A percentile compares a stretch with the other conserved stretches of the same genome.
These are phyloP conservation scores for Mucor saturninus DNA, from an alignment of 371 early-diverging fungal genomes.

Conservation along the genomic window DNA sequence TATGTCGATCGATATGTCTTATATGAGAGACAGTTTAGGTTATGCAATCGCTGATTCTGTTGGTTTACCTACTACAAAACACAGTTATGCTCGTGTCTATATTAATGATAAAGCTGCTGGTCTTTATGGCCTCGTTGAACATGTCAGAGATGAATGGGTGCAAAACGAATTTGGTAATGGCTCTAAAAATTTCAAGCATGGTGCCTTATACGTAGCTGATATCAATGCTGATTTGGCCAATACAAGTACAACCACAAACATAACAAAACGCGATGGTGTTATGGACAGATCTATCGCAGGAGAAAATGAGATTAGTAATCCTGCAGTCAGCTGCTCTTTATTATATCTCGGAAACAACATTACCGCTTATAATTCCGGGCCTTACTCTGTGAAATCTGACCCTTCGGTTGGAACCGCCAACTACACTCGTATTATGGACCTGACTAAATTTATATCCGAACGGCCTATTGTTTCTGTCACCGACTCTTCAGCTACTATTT, in stretches of 20 bases:
- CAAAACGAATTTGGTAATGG: conserved; percentile 40
- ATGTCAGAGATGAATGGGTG: conserved; percentile 37
- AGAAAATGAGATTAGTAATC: not conserved
- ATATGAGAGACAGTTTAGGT: conserved; percentile 53
- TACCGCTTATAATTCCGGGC: conserved; percentile 17
- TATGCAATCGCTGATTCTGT: conserved; percentile 48
- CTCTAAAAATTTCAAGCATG: conserved; percentile 28
- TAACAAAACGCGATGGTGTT: not conserved
- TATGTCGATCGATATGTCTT: conserved; percentile 45
- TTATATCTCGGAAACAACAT: conserved; percentile 28
- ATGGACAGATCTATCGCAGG: not conserved
- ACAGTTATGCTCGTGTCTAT: conserved; percentile 37
- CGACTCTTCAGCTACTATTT: conserved; percentile 8
- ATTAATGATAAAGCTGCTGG: conserved; percentile 42
- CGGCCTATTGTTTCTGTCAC: conserved; percentile 1
- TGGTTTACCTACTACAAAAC: conserved; percentile 48
- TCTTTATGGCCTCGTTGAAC: conserved; percentile 40
- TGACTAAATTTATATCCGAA: conserved; percentile 22
- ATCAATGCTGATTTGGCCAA: conserved; percentile 19
- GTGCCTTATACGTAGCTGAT: conserved; percentile 28
- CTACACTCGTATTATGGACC: conserved; percentile 19
- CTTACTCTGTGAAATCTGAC: conserved; percentile 5
- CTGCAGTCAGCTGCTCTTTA: conserved; percentile 11
- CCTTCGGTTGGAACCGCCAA: conserved; percentile 15
- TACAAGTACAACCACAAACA: not conserved